These are phyloP conservation scores for Maudiozyma saulgeensis DNA, from an alignment of 805 yeast species.

Conservation along the genomic window DNA sequence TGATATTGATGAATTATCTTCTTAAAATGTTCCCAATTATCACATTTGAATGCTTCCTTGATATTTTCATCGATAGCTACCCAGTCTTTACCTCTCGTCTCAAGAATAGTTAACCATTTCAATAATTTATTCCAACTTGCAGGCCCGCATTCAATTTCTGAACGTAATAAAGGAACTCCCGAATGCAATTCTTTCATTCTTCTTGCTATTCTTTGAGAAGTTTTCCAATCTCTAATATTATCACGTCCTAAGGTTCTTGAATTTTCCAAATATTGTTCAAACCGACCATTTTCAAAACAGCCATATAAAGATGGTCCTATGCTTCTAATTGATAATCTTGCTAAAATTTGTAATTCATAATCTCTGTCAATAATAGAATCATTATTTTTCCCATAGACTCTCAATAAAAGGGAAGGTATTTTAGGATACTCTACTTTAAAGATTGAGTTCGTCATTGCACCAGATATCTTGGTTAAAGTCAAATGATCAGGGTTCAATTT, in stretches of 20 bases:
- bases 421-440: conserved; percentile 60
- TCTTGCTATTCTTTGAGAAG: conserved; percentile 79
- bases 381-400: conserved; percentile 85
- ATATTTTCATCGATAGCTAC: conserved; percentile 27
- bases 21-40: conserved; percentile 41
- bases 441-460: conserved; percentile 89
- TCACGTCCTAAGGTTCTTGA: conserved; percentile 66
- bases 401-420: conserved; percentile 55
- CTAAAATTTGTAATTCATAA: conserved; percentile 61
- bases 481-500: conserved; percentile 36
- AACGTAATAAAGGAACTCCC: conserved; percentile 54
- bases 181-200: conserved; percentile 92
- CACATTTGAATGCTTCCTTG: conserved; percentile 31
- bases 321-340: conserved; percentile 60
- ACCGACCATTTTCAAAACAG: conserved; percentile 83
- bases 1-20: conserved; percentile 42
- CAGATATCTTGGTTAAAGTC: conserved; percentile 60
- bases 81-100: conserved; percentile 30
- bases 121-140: conserved; percentile 57
- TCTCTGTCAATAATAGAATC: conserved; percentile 81
- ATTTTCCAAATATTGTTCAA: conserved; percentile 84
- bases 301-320: conserved; percentile 89
- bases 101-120: conserved; percentile 56
- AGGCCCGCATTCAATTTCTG: conserved; percentile 55
- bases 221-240: conserved; percentile 65